Evolutionary conservation across 148 eudicot genomes (phyloP), one percentile per base, ranked within the genome.

Genomic region (Diospyros kaki): DNA sequence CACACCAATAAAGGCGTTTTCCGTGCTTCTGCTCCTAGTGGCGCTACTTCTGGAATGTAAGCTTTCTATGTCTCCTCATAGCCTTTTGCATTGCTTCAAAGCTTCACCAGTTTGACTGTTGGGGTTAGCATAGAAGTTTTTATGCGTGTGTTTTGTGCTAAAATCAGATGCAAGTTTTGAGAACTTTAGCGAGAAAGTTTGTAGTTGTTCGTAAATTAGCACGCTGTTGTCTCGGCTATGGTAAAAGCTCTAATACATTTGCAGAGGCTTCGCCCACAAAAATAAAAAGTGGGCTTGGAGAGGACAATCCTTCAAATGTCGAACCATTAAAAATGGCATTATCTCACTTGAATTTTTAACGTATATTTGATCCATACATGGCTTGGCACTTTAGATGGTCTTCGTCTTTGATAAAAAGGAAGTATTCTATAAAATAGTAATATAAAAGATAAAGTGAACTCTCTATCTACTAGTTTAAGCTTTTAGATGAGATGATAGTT

Each of bases 11-110:
- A 95, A 81, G 98, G 97, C 85, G 76, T 86, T 75, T 95, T 89
- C 77, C 91, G 94, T 61, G 98, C 96, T 84, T 87, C 98, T 42
- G 83, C 86, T 76, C 96, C 98, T 14, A 85, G 94, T 70, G 98
- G 96, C 43, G 84, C 89, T 65, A 81, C 97, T 72, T 87, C 96
- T 59, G 94, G 89, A 73, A 81, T 95, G 98, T 92, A 87, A 39
- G 88, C 58, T 61, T 43, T 72, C 64, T 70, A 62, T 40, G 11
- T 43, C 17, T 75, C 63, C 42, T 65, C 46, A 55, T 10, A n/a
- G 64, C 17, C 5, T 59, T 9, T 17, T 5, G 14, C 55, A 2
- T 17, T 44, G 12, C 53, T 72, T 59, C 3, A 6, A 5, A 18
- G 6, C 4, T 39, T 18, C 17, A 38, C 6, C 46, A 5, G n/a